Conservation (phyloP, 1,284 basidiomycete genomes). For the Marasmius tenuissimus region DNA sequence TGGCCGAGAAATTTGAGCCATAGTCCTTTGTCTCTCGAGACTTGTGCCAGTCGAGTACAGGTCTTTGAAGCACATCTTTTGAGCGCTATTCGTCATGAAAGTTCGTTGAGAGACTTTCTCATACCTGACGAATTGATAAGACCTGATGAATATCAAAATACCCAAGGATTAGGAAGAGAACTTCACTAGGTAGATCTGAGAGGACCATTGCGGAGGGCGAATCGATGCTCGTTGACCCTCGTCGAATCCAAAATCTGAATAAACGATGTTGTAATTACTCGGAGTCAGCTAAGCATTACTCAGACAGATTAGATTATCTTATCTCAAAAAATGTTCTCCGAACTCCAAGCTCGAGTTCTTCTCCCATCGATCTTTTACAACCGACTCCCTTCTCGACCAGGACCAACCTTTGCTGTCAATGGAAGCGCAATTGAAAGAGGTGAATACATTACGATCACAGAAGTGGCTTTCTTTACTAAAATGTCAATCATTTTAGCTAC, state of each 20-base stretch:
- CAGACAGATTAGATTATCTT: too few species aligned
- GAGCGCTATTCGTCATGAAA: not conserved
- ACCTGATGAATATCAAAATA: constrained; percentile 8
- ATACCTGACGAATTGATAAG: constrained; percentile 10
- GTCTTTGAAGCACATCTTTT: constrained; percentile 4
- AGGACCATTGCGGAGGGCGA: not conserved
- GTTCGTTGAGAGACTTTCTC: not conserved
- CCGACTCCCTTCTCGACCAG: not conserved
- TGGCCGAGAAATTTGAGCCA: constrained; percentile 6
- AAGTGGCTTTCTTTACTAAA: not conserved
- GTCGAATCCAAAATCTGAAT: too few species aligned
- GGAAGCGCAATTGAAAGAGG: constrained; percentile 64
- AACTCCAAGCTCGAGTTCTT: not conserved
- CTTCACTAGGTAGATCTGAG: constrained; percentile 7
- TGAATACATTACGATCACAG: constrained; percentile 20
- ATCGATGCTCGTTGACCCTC: too few species aligned
- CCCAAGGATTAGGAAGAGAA: constrained; percentile 7
- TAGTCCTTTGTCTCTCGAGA: constrained; percentile 9
- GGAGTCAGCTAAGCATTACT: too few species aligned
- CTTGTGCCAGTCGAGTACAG: constrained; percentile 6
- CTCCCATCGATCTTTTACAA: not conserved
- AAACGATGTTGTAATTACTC: too few species aligned
- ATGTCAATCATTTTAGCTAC: constrained; percentile 49
- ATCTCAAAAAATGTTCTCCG: too few species aligned
- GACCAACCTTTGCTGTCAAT: constrained; percentile 28